Percentiles rank a stretch among this genome's conserved stretches.
Evolutionary conservation across 768 basidiomycete genomes (phyloP).

Genomic region (Cubamyces lactineus): DNA sequence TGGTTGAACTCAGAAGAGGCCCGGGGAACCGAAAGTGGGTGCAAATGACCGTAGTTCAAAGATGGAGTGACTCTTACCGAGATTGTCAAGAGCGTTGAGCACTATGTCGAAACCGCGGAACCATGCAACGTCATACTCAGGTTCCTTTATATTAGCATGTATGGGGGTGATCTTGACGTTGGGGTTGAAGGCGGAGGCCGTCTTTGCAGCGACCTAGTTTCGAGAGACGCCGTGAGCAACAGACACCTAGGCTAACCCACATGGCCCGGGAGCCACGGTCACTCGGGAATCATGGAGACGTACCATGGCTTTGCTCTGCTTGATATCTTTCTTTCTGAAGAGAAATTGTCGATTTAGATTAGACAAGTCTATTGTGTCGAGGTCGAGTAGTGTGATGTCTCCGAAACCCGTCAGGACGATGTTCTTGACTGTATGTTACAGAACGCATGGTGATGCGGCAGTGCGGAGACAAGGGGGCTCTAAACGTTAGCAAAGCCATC

Average conservation of each 20-base stretch:
- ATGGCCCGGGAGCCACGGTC: too few relatives aligned
- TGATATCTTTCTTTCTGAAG: constrained; percentile 96
- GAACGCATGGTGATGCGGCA: neutral
- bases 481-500: neutral
- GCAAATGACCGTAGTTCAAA: neutral
- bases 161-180: constrained; percentile 86
- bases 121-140: constrained; percentile 88
- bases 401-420: constrained; percentile 92
- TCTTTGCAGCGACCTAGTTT: constrained; percentile 76
- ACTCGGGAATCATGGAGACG: constrained; percentile 29
- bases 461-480: neutral
- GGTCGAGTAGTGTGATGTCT: constrained; percentile 88
- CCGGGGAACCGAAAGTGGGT: too few relatives aligned
- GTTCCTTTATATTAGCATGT: constrained; percentile 94
- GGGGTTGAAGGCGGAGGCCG: constrained; percentile 84
- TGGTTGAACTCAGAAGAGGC: too few relatives aligned
- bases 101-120: constrained; percentile 91
- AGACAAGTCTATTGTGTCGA: constrained; percentile 98
- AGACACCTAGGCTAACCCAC: too few relatives aligned
- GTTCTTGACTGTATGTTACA: constrained; percentile 76
- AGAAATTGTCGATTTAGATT: constrained; percentile 97
- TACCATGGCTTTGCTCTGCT: constrained; percentile 93
- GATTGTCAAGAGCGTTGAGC: constrained; percentile 94
- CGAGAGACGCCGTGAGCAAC: neutral
- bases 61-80: constrained; percentile 58